Percentiles rank a stretch among this genome's conserved stretches.
These are phyloP conservation scores for Pinus tabuliformis DNA, from an alignment of 75 land plant genomes.

Conservation along the genomic window DNA sequence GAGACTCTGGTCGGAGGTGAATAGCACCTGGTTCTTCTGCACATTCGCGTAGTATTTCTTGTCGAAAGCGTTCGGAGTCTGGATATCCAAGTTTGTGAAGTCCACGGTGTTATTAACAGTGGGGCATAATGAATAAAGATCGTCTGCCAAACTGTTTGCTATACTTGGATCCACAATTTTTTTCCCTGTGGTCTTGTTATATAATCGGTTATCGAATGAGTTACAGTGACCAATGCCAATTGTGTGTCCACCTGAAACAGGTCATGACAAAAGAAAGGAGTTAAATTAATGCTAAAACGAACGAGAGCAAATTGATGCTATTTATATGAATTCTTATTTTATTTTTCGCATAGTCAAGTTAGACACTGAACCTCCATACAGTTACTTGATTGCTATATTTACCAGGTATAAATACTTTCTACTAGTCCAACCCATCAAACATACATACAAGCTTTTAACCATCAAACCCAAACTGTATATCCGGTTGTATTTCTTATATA, in stretches of 20 bases:
- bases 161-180: neutral
- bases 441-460: no score
- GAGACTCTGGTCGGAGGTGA: neutral
- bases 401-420: no score
- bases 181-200: neutral
- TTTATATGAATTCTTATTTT: no score
- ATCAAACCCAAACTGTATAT: no score
- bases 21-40: neutral
- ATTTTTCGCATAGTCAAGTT: no score
- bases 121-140: neutral
- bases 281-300: no score
- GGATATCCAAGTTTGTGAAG: neutral
- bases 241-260: conserved; percentile 29
- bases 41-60: conserved; percentile 6
- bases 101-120: neutral
- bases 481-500: no score
- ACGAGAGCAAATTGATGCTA: no score
- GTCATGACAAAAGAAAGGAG: neutral
- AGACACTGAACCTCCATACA: no score
- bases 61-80: conserved; percentile 1
- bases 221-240: conserved; percentile 28
- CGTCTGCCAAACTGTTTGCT: neutral
- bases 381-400: no score
- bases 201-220: conserved; percentile 21
- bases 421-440: no score